Conservation (phyloP, 2,329 filamentous ascomycete genomes). For the Sclerotinia glacialis region DNA sequence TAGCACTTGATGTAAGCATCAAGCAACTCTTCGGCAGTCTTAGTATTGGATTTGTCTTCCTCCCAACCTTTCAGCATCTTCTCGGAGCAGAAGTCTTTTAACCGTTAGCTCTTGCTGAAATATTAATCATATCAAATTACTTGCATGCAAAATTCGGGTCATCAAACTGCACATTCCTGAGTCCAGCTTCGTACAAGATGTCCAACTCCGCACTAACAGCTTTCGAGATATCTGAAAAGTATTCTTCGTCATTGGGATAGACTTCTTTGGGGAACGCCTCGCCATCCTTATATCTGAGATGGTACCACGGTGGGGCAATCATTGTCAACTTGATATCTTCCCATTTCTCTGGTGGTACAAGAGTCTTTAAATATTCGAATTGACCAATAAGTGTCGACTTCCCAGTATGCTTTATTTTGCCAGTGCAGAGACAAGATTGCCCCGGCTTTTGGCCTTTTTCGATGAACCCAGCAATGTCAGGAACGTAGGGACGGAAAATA, state of each 20-base stretch:
- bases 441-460: constrained; percentile 46
- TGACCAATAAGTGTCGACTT: constrained; percentile 51
- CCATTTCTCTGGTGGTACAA: constrained; percentile 58
- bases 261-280: constrained; percentile 51
- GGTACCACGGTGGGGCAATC: constrained; percentile 67
- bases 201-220: constrained; percentile 52
- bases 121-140: constrained; percentile 9
- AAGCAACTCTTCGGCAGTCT: constrained; percentile 69
- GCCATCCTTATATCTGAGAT: constrained; percentile 58
- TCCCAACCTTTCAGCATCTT: constrained; percentile 70
- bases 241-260: constrained; percentile 51
- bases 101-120: constrained; percentile 19
- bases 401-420: constrained; percentile 48
- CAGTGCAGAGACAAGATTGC: constrained; percentile 46
- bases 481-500: constrained; percentile 42
- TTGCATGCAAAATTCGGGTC: constrained; percentile 57
- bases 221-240: constrained; percentile 53
- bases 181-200: constrained; percentile 53
- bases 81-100: constrained; percentile 62
- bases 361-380: constrained; percentile 57
- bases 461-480: constrained; percentile 45
- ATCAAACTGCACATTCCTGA: constrained; percentile 55
- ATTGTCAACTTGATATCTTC: constrained; percentile 69
- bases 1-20: constrained; percentile 75
- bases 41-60: constrained; percentile 50